A percentile compares a stretch with the other conserved stretches of the same genome.
phyloP scores from a whole-genome alignment of 2,329 filamentous ascomycete species.

The Epichloe typhina region DNA sequence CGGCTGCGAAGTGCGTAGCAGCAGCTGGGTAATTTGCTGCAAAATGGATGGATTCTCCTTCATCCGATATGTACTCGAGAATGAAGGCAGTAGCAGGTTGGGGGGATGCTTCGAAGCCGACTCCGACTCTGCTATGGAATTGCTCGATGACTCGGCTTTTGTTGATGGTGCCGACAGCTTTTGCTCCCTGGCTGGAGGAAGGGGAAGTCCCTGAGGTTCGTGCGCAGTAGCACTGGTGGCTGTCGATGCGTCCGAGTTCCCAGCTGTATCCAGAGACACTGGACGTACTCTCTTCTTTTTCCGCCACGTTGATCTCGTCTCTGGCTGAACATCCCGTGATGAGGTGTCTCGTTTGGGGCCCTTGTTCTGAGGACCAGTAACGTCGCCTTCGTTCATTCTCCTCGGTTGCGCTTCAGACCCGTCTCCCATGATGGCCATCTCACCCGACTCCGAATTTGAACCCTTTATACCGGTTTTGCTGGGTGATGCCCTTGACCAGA shows the following conservation, averaged over 20 bases:
- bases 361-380: slow-evolving; percentile 24
- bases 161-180: slow-evolving; percentile 6
- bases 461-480: slow-evolving; percentile 20
- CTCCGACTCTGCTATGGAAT: slow-evolving; percentile 28
- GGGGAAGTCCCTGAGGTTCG: slow-evolving; percentile 3
- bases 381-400: slow-evolving; percentile 30
- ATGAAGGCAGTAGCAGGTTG: slow-evolving; percentile 59
- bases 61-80: slow-evolving; percentile 53
- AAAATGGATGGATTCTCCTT: slow-evolving; percentile 57
- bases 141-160: slow-evolving; percentile 11
- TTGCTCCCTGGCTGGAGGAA: slow-evolving; percentile 1
- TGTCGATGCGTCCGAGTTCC: slow-evolving; percentile 25
- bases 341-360: slow-evolving; percentile 15
- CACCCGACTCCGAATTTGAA: slow-evolving; percentile 27
- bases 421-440: slow-evolving; percentile 45
- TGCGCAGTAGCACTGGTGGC: slow-evolving; percentile 2
- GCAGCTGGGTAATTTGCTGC: slow-evolving; percentile 48
- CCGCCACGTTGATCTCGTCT: slow-evolving; percentile 20
- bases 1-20: slow-evolving; percentile 41
- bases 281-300: slow-evolving; percentile 34
- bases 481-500: slow-evolving; percentile 55
- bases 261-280: slow-evolving; percentile 28
- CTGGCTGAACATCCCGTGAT: slow-evolving; percentile 19
- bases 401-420: slow-evolving; percentile 42
- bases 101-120: slow-evolving; percentile 30